Conservation (phyloP, 179 eudicot genomes). For the Heliamphora pulchella region DNA sequence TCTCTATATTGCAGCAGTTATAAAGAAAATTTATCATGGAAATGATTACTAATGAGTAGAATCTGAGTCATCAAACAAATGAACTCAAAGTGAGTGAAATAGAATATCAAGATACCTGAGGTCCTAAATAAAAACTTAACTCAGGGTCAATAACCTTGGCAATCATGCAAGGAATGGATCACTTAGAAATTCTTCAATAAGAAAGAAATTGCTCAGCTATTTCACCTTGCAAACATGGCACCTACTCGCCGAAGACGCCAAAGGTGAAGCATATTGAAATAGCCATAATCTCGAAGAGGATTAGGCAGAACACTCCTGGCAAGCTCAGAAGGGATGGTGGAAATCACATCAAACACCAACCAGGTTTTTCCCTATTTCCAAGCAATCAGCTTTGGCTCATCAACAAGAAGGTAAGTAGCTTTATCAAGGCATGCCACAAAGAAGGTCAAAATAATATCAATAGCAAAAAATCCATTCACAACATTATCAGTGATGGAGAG, state of each 20-base stretch:
- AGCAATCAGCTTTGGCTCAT: conserved; percentile 50
- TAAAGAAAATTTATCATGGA: not conserved
- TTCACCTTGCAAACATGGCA: conserved; percentile 62
- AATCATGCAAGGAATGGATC: not conserved
- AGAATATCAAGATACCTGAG: not conserved
- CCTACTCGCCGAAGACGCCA: conserved; percentile 87
- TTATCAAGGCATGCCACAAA: conserved; percentile 70
- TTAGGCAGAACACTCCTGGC: conserved; percentile 34
- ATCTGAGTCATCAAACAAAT: not conserved
- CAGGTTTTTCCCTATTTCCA: conserved; percentile 45
- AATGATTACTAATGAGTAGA: not conserved
- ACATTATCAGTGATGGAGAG: conserved; percentile 51
- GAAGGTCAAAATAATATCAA: conserved; percentile 63
- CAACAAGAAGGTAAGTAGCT: conserved; percentile 52
- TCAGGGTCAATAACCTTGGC: not conserved
- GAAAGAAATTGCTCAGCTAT: not conserved
- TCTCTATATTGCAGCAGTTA: not conserved
- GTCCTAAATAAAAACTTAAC: not conserved
- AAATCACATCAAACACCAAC: conserved; percentile 53
- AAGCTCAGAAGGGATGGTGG: conserved; percentile 60
- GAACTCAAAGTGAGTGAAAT: too few relatives aligned
- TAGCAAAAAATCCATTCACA: conserved; percentile 59
- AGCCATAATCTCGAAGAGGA: conserved; percentile 37
- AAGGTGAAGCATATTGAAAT: conserved; percentile 65
- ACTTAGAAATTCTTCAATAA: not conserved